phyloP scores from a whole-genome alignment of 1,139 yeast species.

The Zygoascus hellenicus region DNA sequence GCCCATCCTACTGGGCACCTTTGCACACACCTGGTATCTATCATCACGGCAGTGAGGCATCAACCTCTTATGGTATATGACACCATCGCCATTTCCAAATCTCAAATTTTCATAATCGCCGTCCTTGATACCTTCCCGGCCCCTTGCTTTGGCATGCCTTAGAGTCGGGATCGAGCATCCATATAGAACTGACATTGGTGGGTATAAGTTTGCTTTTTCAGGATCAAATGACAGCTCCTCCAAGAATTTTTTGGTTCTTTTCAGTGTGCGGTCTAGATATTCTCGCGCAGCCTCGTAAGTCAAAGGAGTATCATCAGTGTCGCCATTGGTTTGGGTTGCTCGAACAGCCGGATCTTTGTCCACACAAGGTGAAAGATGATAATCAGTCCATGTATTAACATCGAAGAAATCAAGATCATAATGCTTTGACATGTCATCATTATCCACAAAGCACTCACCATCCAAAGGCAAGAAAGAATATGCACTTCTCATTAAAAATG shows the following conservation, averaged over 20 bases:
- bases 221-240: constrained; percentile 52
- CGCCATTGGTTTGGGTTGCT: constrained; percentile 13
- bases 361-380: constrained; percentile 71
- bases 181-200: constrained; percentile 77
- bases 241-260: constrained; percentile 53
- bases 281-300: constrained; percentile 58
- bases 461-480: constrained; percentile 69
- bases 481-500: constrained; percentile 83
- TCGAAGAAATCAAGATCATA: constrained; percentile 73
- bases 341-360: constrained; percentile 31
- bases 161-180: constrained; percentile 82
- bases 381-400: constrained; percentile 72
- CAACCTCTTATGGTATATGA: constrained; percentile 73
- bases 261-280: constrained; percentile 58
- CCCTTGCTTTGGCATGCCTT: constrained; percentile 63
- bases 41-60: constrained; percentile 45
- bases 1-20: constrained; percentile 59
- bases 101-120: constrained; percentile 73
- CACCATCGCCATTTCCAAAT: constrained; percentile 93
- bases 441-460: constrained; percentile 68
- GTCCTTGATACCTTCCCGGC: constrained; percentile 54
- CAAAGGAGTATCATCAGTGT: constrained; percentile 13
- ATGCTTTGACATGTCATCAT: constrained; percentile 45
- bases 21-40: constrained; percentile 66
- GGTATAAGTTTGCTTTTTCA: constrained; percentile 47